phyloP scores from a whole-genome alignment of 2,329 filamentous ascomycete genomes.

The Canariomyces notabilis region DNA sequence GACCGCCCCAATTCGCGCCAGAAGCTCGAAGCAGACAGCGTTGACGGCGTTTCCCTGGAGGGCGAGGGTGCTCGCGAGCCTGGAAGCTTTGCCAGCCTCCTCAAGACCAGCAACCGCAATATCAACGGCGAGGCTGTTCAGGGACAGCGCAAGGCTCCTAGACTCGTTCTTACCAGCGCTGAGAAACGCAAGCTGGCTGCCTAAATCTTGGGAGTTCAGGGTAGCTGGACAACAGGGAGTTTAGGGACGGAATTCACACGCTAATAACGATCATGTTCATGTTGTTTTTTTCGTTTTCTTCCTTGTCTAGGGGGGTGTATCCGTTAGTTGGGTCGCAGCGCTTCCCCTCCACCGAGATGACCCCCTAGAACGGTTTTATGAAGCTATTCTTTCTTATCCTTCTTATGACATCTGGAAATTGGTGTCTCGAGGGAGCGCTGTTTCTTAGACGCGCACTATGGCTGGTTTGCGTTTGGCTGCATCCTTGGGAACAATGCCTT shows the following conservation, averaged over 20 bases:
- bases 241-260: slow-evolving; percentile 20
- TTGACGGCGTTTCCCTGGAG: slow-evolving; percentile 55
- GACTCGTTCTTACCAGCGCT: slow-evolving; percentile 80
- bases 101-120: slow-evolving; percentile 54
- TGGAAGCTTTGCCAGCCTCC: slow-evolving; percentile 62
- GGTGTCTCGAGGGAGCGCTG: slow-evolving; percentile 8
- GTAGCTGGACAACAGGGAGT: slow-evolving; percentile 8
- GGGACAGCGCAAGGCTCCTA: slow-evolving; percentile 73
- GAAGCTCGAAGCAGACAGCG: slow-evolving; percentile 55
- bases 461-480: slow-evolving; percentile 14
- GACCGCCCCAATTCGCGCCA: slow-evolving; percentile 71
- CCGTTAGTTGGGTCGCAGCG: slow-evolving; percentile 18
- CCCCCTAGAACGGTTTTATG: slow-evolving; percentile 5
- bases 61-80: slow-evolving; percentile 44
- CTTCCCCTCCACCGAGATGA: slow-evolving; percentile 2
- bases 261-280: slow-evolving; percentile 29
- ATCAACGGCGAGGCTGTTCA: slow-evolving; percentile 52
- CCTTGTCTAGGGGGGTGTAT: slow-evolving; percentile 7
- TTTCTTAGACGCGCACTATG: slow-evolving; percentile 8
- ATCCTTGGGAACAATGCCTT: slow-evolving; percentile 14
- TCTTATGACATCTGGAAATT: slow-evolving; percentile 9
- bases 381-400: slow-evolving; percentile 1
- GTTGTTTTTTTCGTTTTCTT: slow-evolving; percentile 21
- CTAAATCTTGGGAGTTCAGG: slow-evolving; percentile 13
- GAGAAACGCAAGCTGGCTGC: slow-evolving; percentile 77